Conservation (phyloP, 2,329 filamentous ascomycete species). For the Dichotomopilus funicola region DNA sequence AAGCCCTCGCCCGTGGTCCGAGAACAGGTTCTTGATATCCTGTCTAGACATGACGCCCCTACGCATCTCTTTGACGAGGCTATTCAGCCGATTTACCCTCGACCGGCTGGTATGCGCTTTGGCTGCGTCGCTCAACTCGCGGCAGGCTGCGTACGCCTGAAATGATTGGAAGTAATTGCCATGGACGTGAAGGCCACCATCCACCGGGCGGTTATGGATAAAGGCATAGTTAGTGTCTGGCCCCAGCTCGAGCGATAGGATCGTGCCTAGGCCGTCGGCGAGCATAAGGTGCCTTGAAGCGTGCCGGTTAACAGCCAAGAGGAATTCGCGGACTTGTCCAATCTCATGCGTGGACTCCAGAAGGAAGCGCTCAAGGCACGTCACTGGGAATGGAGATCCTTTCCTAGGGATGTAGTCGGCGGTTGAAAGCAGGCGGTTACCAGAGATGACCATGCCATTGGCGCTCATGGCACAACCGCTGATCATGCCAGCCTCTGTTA, state of each 20-base stretch:
- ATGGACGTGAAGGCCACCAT: conserved; percentile 23
- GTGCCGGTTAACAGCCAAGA: conserved; percentile 19
- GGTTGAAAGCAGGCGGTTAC: conserved; percentile 25
- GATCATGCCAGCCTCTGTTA: conserved; percentile 29
- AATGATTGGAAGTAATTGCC: conserved; percentile 25
- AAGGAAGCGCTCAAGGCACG: conserved; percentile 20
- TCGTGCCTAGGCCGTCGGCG: conserved; percentile 18
- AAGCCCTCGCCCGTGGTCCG: conserved; percentile 17
- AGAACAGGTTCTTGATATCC: conserved; percentile 17
- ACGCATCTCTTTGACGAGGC: conserved; percentile 1
- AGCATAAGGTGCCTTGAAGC: conserved; percentile 26
- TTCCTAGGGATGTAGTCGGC: conserved; percentile 21
- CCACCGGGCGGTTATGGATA: conserved; percentile 14
- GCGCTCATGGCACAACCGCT: conserved; percentile 27
- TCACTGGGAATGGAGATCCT: conserved; percentile 16
- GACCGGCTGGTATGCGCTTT: conserved; percentile 22
- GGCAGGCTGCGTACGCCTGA: conserved; percentile 15
- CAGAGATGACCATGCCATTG: conserved; percentile 23
- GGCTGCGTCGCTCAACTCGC: conserved; percentile 17
- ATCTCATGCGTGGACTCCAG: conserved; percentile 20
- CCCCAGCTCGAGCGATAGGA: conserved; percentile 24
- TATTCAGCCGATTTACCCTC: conserved; percentile 15
- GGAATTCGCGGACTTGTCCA: conserved; percentile 9
- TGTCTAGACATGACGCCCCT: neutral
- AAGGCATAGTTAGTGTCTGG: conserved; percentile 16